Evolutionary conservation across 495 filamentous ascomycete genomes (phyloP).

Genomic region (Viridothelium virens): DNA sequence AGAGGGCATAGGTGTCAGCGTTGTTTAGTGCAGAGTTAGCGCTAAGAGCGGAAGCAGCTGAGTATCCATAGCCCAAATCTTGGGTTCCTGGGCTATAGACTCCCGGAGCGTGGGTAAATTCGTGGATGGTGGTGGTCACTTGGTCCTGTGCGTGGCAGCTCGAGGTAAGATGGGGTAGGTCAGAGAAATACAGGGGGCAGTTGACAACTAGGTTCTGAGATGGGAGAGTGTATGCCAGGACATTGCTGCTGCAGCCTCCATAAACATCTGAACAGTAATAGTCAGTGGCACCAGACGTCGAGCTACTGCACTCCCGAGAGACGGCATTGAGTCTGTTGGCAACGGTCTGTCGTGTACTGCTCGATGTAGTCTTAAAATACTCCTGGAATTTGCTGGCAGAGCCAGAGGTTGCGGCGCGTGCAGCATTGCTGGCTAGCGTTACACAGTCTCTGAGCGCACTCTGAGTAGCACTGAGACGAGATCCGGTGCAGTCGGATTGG

Average conservation of each 20-base stretch:
- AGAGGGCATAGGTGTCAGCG: slow-evolving; percentile 57
- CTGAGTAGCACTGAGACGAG: slow-evolving; percentile 35
- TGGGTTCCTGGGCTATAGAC: slow-evolving; percentile 49
- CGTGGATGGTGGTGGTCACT: slow-evolving; percentile 53
- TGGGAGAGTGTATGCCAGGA: slow-evolving; percentile 52
- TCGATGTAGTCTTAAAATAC: slow-evolving; percentile 54
- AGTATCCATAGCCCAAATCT: slow-evolving; percentile 54
- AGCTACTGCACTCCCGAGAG: slow-evolving; percentile 44
- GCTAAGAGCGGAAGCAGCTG: slow-evolving; percentile 39
- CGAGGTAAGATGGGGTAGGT: slow-evolving; percentile 38
- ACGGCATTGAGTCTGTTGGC: slow-evolving; percentile 45
- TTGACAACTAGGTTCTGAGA: slow-evolving; percentile 46
- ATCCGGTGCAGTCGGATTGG: slow-evolving; percentile 43
- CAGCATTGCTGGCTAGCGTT: slow-evolving; percentile 45
- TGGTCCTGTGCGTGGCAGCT: slow-evolving; percentile 54
- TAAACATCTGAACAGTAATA: slow-evolving; percentile 49
- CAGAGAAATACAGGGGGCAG: slow-evolving; percentile 49
- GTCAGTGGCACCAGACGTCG: slow-evolving; percentile 37
- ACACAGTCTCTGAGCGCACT: slow-evolving; percentile 46
- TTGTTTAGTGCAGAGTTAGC: slow-evolving; percentile 46
- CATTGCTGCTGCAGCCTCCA: slow-evolving; percentile 43
- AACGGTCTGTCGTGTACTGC: slow-evolving; percentile 41
- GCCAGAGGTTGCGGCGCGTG: slow-evolving; percentile 45
- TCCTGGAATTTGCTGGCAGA: slow-evolving; percentile 46
- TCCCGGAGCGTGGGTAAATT: slow-evolving; percentile 53